Evolutionary conservation across 768 basidiomycete genomes (phyloP).

Genomic region (Macrolepiota albuminosa): DNA sequence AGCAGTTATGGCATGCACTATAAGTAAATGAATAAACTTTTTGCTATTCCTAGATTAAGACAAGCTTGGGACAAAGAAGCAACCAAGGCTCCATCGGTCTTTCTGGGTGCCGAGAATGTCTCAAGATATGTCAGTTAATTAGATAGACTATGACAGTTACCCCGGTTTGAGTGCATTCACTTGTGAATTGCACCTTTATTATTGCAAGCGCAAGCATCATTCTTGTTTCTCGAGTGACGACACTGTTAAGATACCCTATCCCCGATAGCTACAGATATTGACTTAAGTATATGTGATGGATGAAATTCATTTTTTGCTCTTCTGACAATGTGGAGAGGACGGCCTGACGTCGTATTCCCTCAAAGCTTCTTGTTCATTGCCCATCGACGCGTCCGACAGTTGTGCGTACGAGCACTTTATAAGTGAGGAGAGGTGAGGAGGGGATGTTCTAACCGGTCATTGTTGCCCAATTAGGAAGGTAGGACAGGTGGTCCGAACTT

Average conservation of each 20-base stretch:
- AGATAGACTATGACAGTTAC: slow-evolving; percentile 3
- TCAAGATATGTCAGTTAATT: slow-evolving; percentile 4
- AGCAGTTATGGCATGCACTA: slow-evolving; percentile 35
- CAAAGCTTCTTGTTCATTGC: background rate
- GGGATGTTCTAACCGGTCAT: background rate
- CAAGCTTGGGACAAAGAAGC: background rate
- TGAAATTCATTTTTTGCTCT: slow-evolving; percentile 1
- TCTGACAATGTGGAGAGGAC: background rate
- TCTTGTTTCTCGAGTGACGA: background rate
- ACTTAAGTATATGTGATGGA: background rate
- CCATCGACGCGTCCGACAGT: background rate
- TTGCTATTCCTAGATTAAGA: background rate
- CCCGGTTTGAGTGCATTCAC: background rate
- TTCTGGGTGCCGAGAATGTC: slow-evolving; percentile 1
- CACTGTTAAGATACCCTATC: background rate
- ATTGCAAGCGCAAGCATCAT: background rate
- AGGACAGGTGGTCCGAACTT: slow-evolving; percentile 12
- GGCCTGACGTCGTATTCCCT: background rate
- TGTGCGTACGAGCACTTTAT: background rate
- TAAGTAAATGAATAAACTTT: slow-evolving; percentile 29
- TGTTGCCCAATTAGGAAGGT: slow-evolving; percentile 12
- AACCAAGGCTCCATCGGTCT: slow-evolving; percentile 3
- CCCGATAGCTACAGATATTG: background rate
- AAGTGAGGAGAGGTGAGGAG: too few species aligned
- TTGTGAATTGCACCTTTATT: background rate